Base-by-base conservation (phyloP, 441 rosid species). In the Macaranga tanarius region DNA sequence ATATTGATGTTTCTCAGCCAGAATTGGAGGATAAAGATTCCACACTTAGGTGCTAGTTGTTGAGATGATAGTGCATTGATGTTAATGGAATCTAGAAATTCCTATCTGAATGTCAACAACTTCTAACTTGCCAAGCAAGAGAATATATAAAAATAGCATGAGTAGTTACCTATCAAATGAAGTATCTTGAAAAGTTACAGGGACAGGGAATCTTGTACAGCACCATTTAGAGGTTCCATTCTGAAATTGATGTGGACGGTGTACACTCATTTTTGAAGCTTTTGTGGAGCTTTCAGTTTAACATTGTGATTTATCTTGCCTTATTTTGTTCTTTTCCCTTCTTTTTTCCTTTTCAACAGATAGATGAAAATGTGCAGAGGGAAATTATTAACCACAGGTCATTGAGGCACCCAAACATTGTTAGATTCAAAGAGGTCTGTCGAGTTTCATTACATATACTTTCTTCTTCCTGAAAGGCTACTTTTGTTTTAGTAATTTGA, bases 311-410 rank as follows among this genome's bases (percentile, higher is more conserved):
- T 47, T 19, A 47, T 6, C 13, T 47, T 28, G 28, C 38, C 20
- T 54, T 67, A 34, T 19, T 42, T 19, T 31, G 1, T 13, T 42
- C n/a, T 38, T 20, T 7, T 51, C 20, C 23, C 44, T 67, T 62
- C 25, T 44, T 42, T 10, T 62, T 57, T 56, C 20, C 40, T 42
- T 10, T 82, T 44, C 23, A 55, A 79, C 91, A 95, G 99, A 95
- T 95, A 44, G 99, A 95, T 77, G 99, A 90, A 75, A 95, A 95
- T 80, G 99, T 95, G 12, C 87, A 86, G 79, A 89, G 99, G 79
- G 99, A 95, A 81, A 95, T 95, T 66, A 95, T 92, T 58, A 95
- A 95, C 67, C 99, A 95, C 81, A 84, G 99, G 72, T 92, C 97
- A 9, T 79, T 92, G 23, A 91, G 94, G 84, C 99, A 95, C 83